Percentiles rank a stretch among this genome's conserved stretches.
These are phyloP conservation scores for Aspergillus leporis DNA, from an alignment of 495 filamentous ascomycete species.

Conservation along the genomic window DNA sequence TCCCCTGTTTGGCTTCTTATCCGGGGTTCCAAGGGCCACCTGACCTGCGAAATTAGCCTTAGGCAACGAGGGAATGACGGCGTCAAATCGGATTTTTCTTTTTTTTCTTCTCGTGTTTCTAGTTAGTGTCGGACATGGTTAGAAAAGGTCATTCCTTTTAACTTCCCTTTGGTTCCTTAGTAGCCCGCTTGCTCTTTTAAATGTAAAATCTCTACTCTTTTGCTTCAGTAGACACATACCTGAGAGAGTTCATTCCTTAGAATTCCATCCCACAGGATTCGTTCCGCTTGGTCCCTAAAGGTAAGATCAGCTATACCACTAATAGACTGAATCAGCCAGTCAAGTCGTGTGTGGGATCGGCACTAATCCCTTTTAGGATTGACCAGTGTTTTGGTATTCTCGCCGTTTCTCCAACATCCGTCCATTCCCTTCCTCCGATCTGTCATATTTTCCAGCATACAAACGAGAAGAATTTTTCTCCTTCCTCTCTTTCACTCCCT, in stretches of 20 bases:
- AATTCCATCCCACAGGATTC: neutral
- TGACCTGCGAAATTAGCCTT: slow-evolving; percentile 12
- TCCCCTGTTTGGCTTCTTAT: neutral
- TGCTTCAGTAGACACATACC: slow-evolving; percentile 1
- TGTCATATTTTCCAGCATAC: neutral
- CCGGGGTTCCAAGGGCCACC: slow-evolving; percentile 13
- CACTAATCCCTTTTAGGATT: slow-evolving; percentile 20
- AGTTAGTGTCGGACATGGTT: slow-evolving; percentile 5
- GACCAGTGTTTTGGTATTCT: slow-evolving; percentile 15
- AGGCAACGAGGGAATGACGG: slow-evolving; percentile 2
- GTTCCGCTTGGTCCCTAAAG: slow-evolving; percentile 3
- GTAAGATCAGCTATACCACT: neutral
- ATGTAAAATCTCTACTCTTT: neutral
- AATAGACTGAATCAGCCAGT: slow-evolving; percentile 12
- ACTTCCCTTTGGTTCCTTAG: slow-evolving; percentile 10
- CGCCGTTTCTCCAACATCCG: slow-evolving; percentile 20
- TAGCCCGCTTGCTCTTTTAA: slow-evolving; percentile 7
- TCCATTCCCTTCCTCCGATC: slow-evolving; percentile 11
- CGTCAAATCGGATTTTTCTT: neutral
- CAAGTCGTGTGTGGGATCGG: slow-evolving; percentile 16
- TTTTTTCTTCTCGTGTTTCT: slow-evolving; percentile 1
- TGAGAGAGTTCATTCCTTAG: neutral
- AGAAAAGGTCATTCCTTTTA: neutral
- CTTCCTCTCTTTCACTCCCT: neutral
- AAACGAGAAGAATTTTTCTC: slow-evolving; percentile 5